These are phyloP conservation scores for Celoporthe dispersa DNA, from an alignment of 2,329 filamentous ascomycete species.

Conservation along the genomic window DNA sequence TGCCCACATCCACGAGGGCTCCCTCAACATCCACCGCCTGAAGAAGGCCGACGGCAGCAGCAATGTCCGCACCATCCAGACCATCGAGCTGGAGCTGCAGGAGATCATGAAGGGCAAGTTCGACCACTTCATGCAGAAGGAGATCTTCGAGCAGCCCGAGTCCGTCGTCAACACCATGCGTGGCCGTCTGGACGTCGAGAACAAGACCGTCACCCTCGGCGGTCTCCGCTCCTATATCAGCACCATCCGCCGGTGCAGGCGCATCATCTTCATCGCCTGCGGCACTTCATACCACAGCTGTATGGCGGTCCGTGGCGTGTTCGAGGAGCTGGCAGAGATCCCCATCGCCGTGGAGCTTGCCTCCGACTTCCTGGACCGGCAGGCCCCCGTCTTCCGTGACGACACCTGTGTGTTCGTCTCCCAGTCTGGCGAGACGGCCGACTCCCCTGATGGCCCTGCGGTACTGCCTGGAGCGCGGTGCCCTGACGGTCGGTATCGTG, in stretches of 20 bases:
- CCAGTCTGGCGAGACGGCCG: slow-evolving; percentile 97
- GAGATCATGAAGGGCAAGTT: slow-evolving; percentile 99
- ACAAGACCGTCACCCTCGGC: slow-evolving; percentile 95
- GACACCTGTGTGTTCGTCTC: slow-evolving; percentile 99
- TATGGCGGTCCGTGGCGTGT: slow-evolving; percentile 97
- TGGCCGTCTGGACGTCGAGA: slow-evolving; percentile 90
- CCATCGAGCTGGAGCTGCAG: slow-evolving; percentile 96
- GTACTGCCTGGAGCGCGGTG: slow-evolving; percentile 97
- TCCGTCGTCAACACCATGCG: slow-evolving; percentile 99
- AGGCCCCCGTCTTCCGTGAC: slow-evolving; percentile 98
- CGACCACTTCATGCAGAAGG: slow-evolving; percentile 99
- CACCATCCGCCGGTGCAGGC: slow-evolving; percentile 93
- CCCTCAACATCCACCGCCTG: slow-evolving; percentile 97
- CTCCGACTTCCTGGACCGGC: slow-evolving; percentile 95
- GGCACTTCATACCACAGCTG: slow-evolving; percentile 98
- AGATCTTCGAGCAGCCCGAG: slow-evolving; percentile 99
- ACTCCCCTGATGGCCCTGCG: slow-evolving; percentile 95
- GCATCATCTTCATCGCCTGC: slow-evolving; percentile 98
- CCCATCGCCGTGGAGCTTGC: slow-evolving; percentile 96
- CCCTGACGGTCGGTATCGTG: slow-evolving; percentile 95
- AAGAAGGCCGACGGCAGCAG: slow-evolving; percentile 96
- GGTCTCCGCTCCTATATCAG: slow-evolving; percentile 94
- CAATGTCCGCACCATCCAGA: slow-evolving; percentile 98
- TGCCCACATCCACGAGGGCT: slow-evolving; percentile 98
- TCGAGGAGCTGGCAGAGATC: slow-evolving; percentile 97